Evolutionary conservation across 192 early-diverging fungal species (phyloP).

Genomic region (Funneliformis geosporum): DNA sequence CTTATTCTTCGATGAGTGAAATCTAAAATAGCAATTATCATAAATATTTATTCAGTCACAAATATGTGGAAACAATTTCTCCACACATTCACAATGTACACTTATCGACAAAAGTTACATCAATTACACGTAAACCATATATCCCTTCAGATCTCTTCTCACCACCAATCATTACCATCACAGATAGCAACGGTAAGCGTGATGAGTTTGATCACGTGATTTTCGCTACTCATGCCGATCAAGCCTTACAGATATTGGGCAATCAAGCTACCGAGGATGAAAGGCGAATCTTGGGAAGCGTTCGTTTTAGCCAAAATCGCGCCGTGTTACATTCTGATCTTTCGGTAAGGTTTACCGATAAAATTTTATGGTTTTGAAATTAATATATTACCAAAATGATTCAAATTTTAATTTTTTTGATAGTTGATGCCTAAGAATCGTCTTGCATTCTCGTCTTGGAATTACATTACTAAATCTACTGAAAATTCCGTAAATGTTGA

Average conservation of each 20-base stretch:
- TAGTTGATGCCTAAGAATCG: conserved; percentile 57
- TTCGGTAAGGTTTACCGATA: conserved; percentile 6
- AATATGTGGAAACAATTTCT: conserved; percentile 47
- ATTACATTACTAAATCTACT: conserved; percentile 54
- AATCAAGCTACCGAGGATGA: conserved; percentile 52
- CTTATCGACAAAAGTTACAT: conserved; percentile 38
- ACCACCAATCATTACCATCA: conserved; percentile 31
- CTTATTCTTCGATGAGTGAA: background rate
- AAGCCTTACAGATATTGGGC: conserved; percentile 56
- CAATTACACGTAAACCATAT: conserved; percentile 38
- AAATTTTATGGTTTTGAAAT: background rate
- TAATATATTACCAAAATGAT: background rate
- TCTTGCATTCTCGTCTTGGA: conserved; percentile 58
- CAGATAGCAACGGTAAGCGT: conserved; percentile 36
- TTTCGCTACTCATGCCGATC: conserved; percentile 62
- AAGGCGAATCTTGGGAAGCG: conserved; percentile 43
- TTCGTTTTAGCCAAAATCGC: conserved; percentile 53
- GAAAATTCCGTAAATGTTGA: background rate
- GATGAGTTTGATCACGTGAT: conserved; percentile 60
- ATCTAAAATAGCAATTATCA: background rate
- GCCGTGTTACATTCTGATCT: conserved; percentile 58
- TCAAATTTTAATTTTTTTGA: background rate
- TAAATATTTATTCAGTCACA: background rate
- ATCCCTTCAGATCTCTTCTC: background rate
- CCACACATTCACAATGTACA: conserved; percentile 41